Evolutionary conservation across 129 eudicot genomes (phyloP), one percentile per base, ranked within the genome.

Genomic region (Lactuca saligna): DNA sequence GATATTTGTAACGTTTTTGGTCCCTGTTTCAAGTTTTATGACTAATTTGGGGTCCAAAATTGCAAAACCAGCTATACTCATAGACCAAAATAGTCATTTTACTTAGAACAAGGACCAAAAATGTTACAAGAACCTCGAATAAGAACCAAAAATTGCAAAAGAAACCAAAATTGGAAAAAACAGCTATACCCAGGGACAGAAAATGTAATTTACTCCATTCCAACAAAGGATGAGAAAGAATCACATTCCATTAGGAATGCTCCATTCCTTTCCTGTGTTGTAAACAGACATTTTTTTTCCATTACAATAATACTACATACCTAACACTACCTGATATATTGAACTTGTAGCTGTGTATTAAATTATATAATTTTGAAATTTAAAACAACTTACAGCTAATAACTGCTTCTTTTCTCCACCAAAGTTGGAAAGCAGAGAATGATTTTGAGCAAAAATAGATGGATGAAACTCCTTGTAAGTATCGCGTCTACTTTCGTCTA

Each of bases 401-500:
- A 94, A 69, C 51, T 81, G 91, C 76, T 90, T 94, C 79, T 74
- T 67, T 65, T 87, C 86, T 54, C 93, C 88, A 38, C 78, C 72
- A 54, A 80, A 70, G 71, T 83, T 84, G 51, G 85, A 78, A 49
- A 81, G 68, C 42, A 64, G 70, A 35, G 90, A 75, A 60, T 81
- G 49, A 33, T 83, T 81, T 37, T 63, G 82, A 71, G 65, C 60
- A 56, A 69, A 55, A 65, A 57, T 67, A 38, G 66, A 53, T 39
- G 88, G 84, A 73, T 76, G 84, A 69, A 77, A 75, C 32, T 89
- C 86, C 81, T 77, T 87, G 81, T 81, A 90, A 32, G 97, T 83
- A 68, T 85, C 88, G 60, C 99, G 97, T 75, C 88, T 87, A 54
- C 80, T 85, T 75, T 87, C 96, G 51, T 94, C 97, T 31, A 87